A percentile compares a stretch with the other conserved stretches of the same genome.
phyloP scores from a whole-genome alignment of 2,329 filamentous ascomycete genomes.

The Didymella pomorum region DNA sequence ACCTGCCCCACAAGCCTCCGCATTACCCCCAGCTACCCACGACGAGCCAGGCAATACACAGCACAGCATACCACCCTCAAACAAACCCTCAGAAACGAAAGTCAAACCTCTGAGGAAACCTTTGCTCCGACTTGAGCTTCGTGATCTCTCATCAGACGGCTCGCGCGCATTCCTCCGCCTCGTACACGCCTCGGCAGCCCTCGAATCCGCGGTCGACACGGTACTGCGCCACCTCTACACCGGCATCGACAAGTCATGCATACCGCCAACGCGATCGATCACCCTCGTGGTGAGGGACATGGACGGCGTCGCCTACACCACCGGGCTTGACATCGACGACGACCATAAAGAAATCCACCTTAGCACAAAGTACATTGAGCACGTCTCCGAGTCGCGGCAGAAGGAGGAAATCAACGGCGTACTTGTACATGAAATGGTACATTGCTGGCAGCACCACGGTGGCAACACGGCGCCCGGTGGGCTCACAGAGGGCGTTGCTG shows the following conservation, averaged over 20 bases:
- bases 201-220: constrained; percentile 69
- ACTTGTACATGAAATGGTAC: constrained; percentile 89
- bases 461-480: constrained; percentile 67
- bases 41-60: constrained; percentile 9
- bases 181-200: constrained; percentile 67
- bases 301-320: constrained; percentile 89
- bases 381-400: constrained; percentile 45
- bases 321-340: constrained; percentile 75
- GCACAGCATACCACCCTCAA: background rate
- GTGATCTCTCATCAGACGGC: constrained; percentile 64
- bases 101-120: constrained; percentile 50
- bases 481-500: constrained; percentile 88
- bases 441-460: constrained; percentile 88
- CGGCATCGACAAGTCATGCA: constrained; percentile 36
- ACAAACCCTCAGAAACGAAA: constrained; percentile 13
- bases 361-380: constrained; percentile 75
- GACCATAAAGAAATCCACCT: constrained; percentile 96
- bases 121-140: constrained; percentile 57
- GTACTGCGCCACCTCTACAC: constrained; percentile 78
- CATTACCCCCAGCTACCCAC: constrained; percentile 32
- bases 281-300: constrained; percentile 83
- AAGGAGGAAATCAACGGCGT: constrained; percentile 79
- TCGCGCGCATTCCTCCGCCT: constrained; percentile 71
- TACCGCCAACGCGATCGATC: constrained; percentile 79
- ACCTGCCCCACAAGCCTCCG: constrained; percentile 41